Evolutionary conservation across 1,139 yeast species (phyloP).

Genomic region (Diutina pseudorugosa): DNA sequence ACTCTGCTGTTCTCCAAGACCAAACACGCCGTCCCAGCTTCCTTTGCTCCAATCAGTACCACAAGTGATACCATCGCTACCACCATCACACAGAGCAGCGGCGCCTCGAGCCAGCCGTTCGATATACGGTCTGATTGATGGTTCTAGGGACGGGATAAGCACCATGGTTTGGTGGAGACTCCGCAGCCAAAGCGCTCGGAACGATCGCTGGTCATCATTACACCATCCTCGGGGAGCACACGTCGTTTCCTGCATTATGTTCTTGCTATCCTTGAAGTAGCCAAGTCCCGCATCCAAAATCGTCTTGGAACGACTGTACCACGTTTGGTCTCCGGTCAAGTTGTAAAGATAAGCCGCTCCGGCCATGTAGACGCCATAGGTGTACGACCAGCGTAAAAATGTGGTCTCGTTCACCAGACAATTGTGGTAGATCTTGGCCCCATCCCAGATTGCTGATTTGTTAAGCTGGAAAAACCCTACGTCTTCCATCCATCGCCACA

Average conservation of each 20-base stretch:
- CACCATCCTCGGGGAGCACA: slow-evolving; percentile 51
- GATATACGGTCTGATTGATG: slow-evolving; percentile 28
- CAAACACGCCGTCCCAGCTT: slow-evolving; percentile 67
- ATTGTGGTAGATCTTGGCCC: slow-evolving; percentile 51
- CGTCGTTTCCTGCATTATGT: slow-evolving; percentile 67
- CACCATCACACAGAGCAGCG: slow-evolving; percentile 75
- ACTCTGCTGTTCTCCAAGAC: slow-evolving; percentile 90
- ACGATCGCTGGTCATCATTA: slow-evolving; percentile 82
- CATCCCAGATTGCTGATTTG: slow-evolving; percentile 52
- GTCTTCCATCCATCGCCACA: slow-evolving; percentile 73
- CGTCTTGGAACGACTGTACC: slow-evolving; percentile 52
- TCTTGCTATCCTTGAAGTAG: slow-evolving; percentile 32
- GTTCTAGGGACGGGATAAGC: slow-evolving; percentile 52
- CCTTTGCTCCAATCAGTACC: slow-evolving; percentile 64
- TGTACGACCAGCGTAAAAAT: slow-evolving; percentile 73
- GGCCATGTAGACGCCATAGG: slow-evolving; percentile 66
- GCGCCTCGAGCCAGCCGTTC: slow-evolving; percentile 60
- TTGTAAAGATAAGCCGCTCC: slow-evolving; percentile 82
- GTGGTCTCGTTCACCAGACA: slow-evolving; percentile 41
- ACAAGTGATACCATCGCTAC: slow-evolving; percentile 81
- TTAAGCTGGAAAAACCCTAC: slow-evolving; percentile 25
- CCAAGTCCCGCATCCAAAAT: slow-evolving; percentile 38
- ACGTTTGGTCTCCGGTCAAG: slow-evolving; percentile 50
- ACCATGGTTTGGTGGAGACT: slow-evolving; percentile 65
- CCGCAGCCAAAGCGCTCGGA: slow-evolving; percentile 72